Percentiles rank a stretch among this genome's conserved stretches.
Conservation (phyloP, 1,284 basidiomycete genomes). For the Heimioporus retisporus region DNA sequence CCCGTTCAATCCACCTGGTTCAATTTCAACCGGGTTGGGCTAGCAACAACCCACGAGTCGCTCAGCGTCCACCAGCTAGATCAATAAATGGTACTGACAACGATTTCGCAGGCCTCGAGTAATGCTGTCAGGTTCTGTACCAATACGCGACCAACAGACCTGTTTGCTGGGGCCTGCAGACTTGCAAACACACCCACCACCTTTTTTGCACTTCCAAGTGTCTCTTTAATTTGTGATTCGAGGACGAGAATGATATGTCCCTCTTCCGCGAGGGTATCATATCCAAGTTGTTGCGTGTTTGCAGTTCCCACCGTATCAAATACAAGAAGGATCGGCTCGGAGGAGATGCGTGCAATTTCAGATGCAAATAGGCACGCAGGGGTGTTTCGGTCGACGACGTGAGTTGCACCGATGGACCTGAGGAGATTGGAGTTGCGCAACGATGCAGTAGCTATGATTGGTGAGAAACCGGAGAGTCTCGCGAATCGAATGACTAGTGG, state of each 20-base stretch:
- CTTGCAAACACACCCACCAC: slow-evolving; percentile 19
- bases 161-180: slow-evolving; percentile 22
- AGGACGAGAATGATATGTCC: slow-evolving; percentile 26
- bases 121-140: slow-evolving; percentile 22
- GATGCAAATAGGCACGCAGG: slow-evolving; percentile 18
- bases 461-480: too few relatives aligned
- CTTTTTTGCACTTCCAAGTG: slow-evolving; percentile 24
- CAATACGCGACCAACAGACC: slow-evolving; percentile 25
- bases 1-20: slow-evolving; percentile 34
- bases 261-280: slow-evolving; percentile 29
- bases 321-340: slow-evolving; percentile 22
- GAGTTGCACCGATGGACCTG: too few relatives aligned
- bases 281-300: slow-evolving; percentile 35
- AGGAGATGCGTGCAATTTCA: slow-evolving; percentile 23
- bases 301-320: slow-evolving; percentile 27
- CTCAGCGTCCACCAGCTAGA: background rate
- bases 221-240: slow-evolving; percentile 16
- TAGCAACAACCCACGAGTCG: slow-evolving; percentile 9
- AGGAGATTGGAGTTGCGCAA: too few relatives aligned
- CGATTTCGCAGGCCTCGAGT: slow-evolving; percentile 33
- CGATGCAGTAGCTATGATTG: too few relatives aligned
- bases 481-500: too few relatives aligned
- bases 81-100: slow-evolving; percentile 21
- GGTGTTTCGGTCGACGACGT: slow-evolving; percentile 41
- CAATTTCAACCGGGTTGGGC: slow-evolving; percentile 34